Evolutionary conservation across 345 rosid species (phyloP), one percentile per base, ranked within the genome.

Genomic region (Hibiscus mutabilis): DNA sequence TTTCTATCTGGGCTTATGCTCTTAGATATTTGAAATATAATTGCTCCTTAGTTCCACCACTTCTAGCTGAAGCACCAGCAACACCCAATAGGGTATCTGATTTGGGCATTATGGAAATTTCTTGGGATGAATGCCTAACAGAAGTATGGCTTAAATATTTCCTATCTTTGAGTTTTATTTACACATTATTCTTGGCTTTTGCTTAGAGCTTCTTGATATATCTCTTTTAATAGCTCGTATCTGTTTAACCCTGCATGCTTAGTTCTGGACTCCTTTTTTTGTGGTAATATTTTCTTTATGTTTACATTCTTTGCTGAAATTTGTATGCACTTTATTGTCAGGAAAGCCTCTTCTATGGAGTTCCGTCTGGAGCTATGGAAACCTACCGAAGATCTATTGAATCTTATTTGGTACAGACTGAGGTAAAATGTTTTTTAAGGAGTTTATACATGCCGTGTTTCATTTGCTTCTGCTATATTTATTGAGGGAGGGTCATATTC

Each of bases 261-360:
- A 6, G 37, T 80, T 49, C 40, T 42, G 66, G 21, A 15, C 51
- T 35, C 72, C 68, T 37, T 56, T 7, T 66, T 21, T 31, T 57
- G 14, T 15, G 44, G 33, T 46, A 60, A 66, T 63, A 37, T 24
- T 65, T 42, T 8, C 60, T 47, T 37, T 37, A 14, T 64, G 9
- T n/a, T 27, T 71, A 70, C 42, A 31, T 10, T 56, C 31, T 70
- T 77, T 56, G 58, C 67, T 73, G 22, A 33, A 27, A n/a, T 62
- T 71, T 79, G 37, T 67, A 18, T 53, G 55, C 68, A 75, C 71
- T 35, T 75, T 66, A 37, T 63, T 72, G 79, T 77, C 95, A 96
- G 99, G 95, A 91, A 82, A 91, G 91, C 83, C 89, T 96, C 66
- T 96, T 91, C 81, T 91, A 91, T 80, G 90, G 90, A 11, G 86